A percentile compares a stretch with the other conserved stretches of the same genome.
These are phyloP conservation scores for Colletotrichum karsti DNA, from an alignment of 2,329 filamentous ascomycete genomes.

Conservation along the genomic window DNA sequence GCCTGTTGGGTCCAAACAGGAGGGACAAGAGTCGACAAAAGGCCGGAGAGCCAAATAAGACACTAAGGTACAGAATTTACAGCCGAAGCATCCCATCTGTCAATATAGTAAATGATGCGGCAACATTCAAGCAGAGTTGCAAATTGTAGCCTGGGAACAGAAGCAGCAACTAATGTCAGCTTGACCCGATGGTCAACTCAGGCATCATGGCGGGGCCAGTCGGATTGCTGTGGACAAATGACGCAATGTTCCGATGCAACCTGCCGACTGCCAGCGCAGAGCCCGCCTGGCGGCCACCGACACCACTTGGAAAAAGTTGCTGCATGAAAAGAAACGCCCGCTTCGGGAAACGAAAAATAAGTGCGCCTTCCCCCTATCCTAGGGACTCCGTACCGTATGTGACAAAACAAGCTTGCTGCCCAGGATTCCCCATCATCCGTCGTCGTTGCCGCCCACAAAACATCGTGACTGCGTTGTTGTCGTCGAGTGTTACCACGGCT, in stretches of 20 bases:
- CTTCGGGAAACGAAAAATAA: background rate
- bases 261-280: background rate
- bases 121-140: background rate
- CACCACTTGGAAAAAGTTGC: background rate
- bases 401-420: slow-evolving; percentile 25
- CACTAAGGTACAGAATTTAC: no score
- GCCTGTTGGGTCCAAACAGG: no score
- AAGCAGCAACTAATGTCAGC: background rate
- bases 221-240: background rate
- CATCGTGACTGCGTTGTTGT: background rate
- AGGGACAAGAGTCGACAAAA: no score
- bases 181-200: background rate
- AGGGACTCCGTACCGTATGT: slow-evolving; percentile 14
- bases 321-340: background rate
- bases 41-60: no score
- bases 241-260: slow-evolving; percentile 18
- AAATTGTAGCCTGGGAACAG: background rate
- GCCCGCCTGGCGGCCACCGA: background rate
- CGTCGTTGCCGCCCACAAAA: slow-evolving; percentile 1
- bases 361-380: slow-evolving; percentile 19
- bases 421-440: background rate
- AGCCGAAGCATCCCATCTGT: no score
- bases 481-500: slow-evolving; percentile 17
- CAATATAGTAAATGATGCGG: background rate
- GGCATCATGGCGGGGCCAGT: slow-evolving; percentile 9